Base-by-base conservation (phyloP, 164 flowering plant species). In the Platanus orientalis region DNA sequence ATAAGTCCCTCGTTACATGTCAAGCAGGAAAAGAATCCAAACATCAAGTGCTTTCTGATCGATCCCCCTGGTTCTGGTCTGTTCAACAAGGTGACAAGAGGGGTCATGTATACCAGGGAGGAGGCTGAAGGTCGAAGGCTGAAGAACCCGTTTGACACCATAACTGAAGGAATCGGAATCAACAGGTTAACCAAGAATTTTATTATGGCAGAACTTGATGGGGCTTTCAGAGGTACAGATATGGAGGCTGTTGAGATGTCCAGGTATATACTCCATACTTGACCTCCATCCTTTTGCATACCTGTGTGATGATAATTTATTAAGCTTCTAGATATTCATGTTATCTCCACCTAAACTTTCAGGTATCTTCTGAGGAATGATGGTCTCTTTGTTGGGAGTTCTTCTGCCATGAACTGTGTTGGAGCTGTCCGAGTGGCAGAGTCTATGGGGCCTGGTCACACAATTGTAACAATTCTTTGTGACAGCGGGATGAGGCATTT, bases 371-470 rank as follows among this genome's bases (percentile, higher is more conserved):
- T 95, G 77, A 87, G 74, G 82, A 85, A 92, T 45, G 99, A 92
- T 58, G 99, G 99, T 21, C 88, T 95, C 20, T 95, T 95, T 71
- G 67, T 95, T 51, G 99, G 99, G 60, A 95, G 99, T 72, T 92
- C 97, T 42, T 95, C 99, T 23, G 99, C 99, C 25, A 92, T 95
- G 97, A 95, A 95, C 68, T 95, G 97, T 72, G 94, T 95, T 60
- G 99, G 97, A 78, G 99, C 99, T 34, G 88, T 89, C 6, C 74
- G 83, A 68, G 86, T 80, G 29, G 99, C 99, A 60, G 79, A 86
- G 63, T 62, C 72, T 28, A 14, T 94, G 36, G 99, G 99, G 54
- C 93, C 96, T 51, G 96, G 97, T 32, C 96, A 91, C 69, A 86
- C 89, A 29, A 91, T 94, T 47, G 94, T 94, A 14, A 89, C 97